These are phyloP conservation scores for Gloeostereum incarnatum DNA, from an alignment of 768 basidiomycete species.

Conservation along the genomic window DNA sequence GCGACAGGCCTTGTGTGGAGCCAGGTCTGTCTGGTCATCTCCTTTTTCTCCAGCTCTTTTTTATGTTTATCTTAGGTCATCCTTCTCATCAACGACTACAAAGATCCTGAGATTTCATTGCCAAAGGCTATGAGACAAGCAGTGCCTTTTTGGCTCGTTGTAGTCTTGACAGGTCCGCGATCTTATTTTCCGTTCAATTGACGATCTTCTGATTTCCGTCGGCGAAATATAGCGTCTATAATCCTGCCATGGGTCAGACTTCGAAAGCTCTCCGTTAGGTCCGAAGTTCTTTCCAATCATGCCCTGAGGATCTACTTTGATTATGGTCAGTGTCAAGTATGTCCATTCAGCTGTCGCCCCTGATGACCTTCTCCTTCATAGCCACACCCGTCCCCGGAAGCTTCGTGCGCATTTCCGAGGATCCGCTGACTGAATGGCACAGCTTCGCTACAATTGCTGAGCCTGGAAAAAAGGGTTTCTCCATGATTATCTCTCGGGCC, in stretches of 20 bases:
- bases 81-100: conserved; percentile 45
- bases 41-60: neutral
- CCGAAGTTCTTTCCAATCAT: conserved; percentile 31
- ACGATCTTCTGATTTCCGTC: neutral
- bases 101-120: conserved; percentile 23
- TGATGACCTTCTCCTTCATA: neutral
- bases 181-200: neutral
- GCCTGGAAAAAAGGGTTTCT: conserved; percentile 4
- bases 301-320: conserved; percentile 35
- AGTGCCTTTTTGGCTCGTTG: conserved; percentile 32
- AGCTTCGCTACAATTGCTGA: conserved; percentile 24
- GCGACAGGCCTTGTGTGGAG: conserved; percentile 42
- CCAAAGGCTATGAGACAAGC: conserved; percentile 25
- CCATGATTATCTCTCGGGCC: conserved; percentile 38
- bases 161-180: conserved; percentile 20
- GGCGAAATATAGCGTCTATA: conserved; percentile 18
- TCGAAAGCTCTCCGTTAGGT: conserved; percentile 27
- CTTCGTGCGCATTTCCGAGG: conserved; percentile 14
- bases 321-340: conserved; percentile 19
- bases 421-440: conserved; percentile 27
- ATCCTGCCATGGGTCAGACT: conserved; percentile 35
- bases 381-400: conserved; percentile 14
- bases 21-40: conserved; percentile 24
- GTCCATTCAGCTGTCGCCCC: neutral
- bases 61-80: conserved; percentile 23